Base-by-base conservation (phyloP, 805 yeast genomes). In the Metschnikowia arizonensis region DNA sequence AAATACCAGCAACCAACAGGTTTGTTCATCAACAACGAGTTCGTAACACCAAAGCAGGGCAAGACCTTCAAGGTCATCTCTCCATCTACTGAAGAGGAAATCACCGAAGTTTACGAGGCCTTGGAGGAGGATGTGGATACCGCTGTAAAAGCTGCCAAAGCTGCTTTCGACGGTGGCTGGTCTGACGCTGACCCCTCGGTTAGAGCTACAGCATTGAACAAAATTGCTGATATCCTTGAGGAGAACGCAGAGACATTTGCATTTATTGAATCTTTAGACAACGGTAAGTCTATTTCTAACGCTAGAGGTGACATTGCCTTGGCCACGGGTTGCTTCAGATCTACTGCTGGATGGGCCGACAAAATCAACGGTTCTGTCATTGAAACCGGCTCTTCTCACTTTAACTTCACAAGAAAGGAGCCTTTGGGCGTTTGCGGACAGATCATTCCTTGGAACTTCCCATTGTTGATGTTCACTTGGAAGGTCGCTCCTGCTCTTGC, bases 371-470 rank as follows among this genome's bases (percentile, higher is more conserved):
- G 96, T 57, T 76, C 81, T 53, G 66, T 82, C 47, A 77, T 87
- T 47, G 87, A 87, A 64, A 82, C 95, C 40, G 91, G 90, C 50
- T 64, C 68, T 47, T 70, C 80, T 40, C 87, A 86, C 66, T 81
- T 89, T 64, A 79, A 79, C 50, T 88, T 83, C 70, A 83, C 91
- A 53, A 80, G 82, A 65, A 84, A 85, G 67, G 96, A 89, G 69
- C 96, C 97, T 48, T 73, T 87, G 59, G 97, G 97, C 64, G 97
- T 90, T 38, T 88, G 95, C 65, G 97, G 96, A 48, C 95, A 88
- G 68, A 86, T 90, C 62, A 89, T 90, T 55, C 97, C 97, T 57
- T 90, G 97, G 97, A 90, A 90, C 73, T 90, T 88, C 81, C 97
- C 97, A 52, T 69, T 90, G 57, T 77, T 88, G 64, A 89, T 90